Base-by-base conservation (phyloP, 2,329 filamentous ascomycete genomes). In the Aspergillus fumigatiaffinis region DNA sequence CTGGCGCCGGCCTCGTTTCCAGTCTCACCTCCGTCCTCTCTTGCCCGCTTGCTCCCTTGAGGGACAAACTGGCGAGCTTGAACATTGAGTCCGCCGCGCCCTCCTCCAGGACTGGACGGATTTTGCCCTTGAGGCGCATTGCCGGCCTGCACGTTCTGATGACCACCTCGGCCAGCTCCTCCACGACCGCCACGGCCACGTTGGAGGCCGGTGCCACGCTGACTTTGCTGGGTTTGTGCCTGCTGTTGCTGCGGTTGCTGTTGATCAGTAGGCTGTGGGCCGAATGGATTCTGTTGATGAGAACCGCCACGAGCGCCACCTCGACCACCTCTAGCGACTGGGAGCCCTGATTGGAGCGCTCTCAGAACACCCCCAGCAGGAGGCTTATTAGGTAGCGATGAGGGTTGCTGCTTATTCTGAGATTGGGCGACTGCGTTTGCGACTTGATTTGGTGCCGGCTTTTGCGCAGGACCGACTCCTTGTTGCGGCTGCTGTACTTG, bases 61-160 rank as follows among this genome's bases (percentile, higher is more conserved):
- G 82, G 83, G 63, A 84, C 82, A 56, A 86, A 85, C 51, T 82
- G 81, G 14, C 75, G 74, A 23, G 78, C 82, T 10, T 75, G 72
- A 2, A 79, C 77, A 66, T 81, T 84, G 41, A 84, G 65, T 10
- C 58, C 74, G n/a, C 72, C 70, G 23, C 79, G 68, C 23, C 68
- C 68, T 28, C 69, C 66, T 41, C 67, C 65, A 12, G 69, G 63
- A 50, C 66, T 66, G 38, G 66, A 51, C 52, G 70, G 72, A 14
- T 60, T 62, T 47, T 69, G 69, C 7, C 60, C 65, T 35, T 71
- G 68, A 47, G 65, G 63, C 2, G 63, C 29, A 56, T 67, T 73
- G 6, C 71, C 71, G 4, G 73, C 73, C 56, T 80, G 76, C 8
- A 72, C 73, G 55, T 77, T 77, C 51, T 77, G 78, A 50, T 74